Evolutionary conservation across 306 rosid species (phyloP), one percentile per base, ranked within the genome.

Genomic region (Corylus heterophylla): DNA sequence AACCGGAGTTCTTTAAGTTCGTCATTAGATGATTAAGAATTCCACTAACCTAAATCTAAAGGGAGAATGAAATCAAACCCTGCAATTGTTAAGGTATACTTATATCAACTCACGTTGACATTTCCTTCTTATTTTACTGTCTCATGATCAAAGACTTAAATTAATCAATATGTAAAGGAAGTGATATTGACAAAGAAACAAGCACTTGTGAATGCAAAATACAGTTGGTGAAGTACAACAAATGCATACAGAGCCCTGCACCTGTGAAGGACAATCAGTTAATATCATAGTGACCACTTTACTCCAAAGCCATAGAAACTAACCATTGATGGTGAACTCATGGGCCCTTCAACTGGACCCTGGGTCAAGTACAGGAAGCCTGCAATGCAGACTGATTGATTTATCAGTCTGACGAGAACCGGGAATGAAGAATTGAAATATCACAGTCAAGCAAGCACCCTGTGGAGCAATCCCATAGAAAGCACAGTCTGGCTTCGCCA

Each of bases 401-500:
- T 95, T 92, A 80, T 95, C 98, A 7, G 86, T 91, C 82, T 89
- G 93, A 39, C 83, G 91, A 11, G 98, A 83, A 59, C 98, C 98
- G 1, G 98, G 97, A 75, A 92, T 76, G 78, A 90, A 83, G 75
- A 70, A 81, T 74, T 85, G 90, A 71, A 87, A 87, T 74, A 85
- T 79, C 50, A 95, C 94, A 0, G 91, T 92, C 91, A 95, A 83
- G 86, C 92, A 95, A 77, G 96, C 90, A 6, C 94, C 95, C 81
- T 77, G 94, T 0, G 92, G 90, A 68, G 92, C 88, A 74, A 95
- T 91, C 59, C 99, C 99, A 84, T 93, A 95, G 89, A 93, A 95
- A 83, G 99, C 88, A 48, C 94, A 93, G 82, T 95, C 98, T n/a
- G 99, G 99, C 86, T 92, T 93, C 75, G 93, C 86, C 93, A 95